These are phyloP conservation scores for Eimeria falciformis DNA, from an alignment of 169 alveolate genomes.

Conservation along the genomic window DNA sequence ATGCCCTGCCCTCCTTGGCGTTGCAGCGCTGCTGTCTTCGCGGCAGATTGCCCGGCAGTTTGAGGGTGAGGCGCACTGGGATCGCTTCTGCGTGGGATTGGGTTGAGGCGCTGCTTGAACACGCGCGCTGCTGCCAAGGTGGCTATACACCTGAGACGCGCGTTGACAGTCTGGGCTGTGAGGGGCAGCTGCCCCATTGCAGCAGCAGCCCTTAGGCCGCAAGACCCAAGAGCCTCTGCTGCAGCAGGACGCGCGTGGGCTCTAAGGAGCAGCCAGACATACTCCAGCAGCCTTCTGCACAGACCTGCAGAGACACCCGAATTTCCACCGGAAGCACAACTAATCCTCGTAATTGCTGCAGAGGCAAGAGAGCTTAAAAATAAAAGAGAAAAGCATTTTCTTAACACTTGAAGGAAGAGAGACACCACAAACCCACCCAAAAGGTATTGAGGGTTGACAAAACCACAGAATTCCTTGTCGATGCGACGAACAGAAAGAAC, in stretches of 20 bases:
- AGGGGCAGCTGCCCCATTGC: too few species aligned
- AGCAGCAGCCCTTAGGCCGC: not conserved
- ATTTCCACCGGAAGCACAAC: too few species aligned
- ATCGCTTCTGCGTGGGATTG: too few species aligned
- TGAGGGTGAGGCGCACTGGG: too few species aligned
- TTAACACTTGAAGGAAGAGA: not conserved
- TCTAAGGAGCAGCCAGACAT: not conserved
- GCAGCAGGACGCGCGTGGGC: constrained; percentile 2
- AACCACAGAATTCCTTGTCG: constrained; percentile 52
- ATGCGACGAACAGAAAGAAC: not conserved
- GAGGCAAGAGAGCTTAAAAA: too few species aligned
- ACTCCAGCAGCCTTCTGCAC: not conserved
- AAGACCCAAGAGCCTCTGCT: not conserved
- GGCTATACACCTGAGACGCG: not conserved
- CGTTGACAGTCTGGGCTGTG: not conserved
- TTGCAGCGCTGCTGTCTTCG: too few species aligned
- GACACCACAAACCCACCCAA: not conserved
- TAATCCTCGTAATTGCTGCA: too few species aligned
- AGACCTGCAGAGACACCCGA: not conserved
- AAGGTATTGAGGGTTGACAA: constrained; percentile 37
- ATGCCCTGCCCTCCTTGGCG: too few species aligned
- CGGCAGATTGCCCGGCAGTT: too few species aligned
- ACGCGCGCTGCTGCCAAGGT: not conserved
- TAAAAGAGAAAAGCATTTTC: too few species aligned
- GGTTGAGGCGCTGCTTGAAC: not conserved